Evolutionary conservation across 2,329 filamentous ascomycete genomes (phyloP), one percentile per base, ranked within the genome.

Genomic region (Trichoderma cornu-damae): DNA sequence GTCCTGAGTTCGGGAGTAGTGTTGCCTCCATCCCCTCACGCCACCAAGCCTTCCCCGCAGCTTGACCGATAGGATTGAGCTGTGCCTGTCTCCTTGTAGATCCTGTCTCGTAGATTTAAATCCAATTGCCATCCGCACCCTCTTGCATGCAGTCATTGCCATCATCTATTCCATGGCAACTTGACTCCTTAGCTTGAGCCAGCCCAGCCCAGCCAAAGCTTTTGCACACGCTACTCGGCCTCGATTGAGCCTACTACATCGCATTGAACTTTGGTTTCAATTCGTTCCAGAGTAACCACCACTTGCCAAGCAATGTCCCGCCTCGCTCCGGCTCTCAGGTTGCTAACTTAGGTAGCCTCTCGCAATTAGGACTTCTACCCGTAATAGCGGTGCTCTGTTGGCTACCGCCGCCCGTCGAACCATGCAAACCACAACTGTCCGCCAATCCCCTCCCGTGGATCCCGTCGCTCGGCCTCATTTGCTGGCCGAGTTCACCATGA

Each of bases 401-500:
- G 49, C 57, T 22, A 55, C 60, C 34, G 47, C 56, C 24, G 52
- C 62, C 49, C 58, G 59, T 35, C 64, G 66, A 40, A 38, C 60
- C 24, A 61, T 67, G 54, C 63, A 68, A 57, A 57, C 59, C 34
- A 63, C 64, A 30, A 53, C 59, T 16, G 51, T 61, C 28, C 60
- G 53, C n/a, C 55, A 37, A 28, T 64, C 54, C 16, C 47, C 47
- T 38, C 51, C 63, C 28, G 58, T 64, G 16, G 57, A 61, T 57
- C 59, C 67, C 42, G 55, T 58, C 14, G 59, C 57, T 34, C 52
- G 62, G 20, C 57, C 68, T 32, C 64, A 68, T 28, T 60, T 72
- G 11, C 72, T 92, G 50, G 85, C 87, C 43, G 90, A 94, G 67
- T 94, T 94, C 76, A 86, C 80, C 66, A 79, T 95, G 61, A 79